Evolutionary conservation across 352 stramenopile species (phyloP), one percentile per base, ranked within the genome.

Genomic region (Phytophthora rubi): DNA sequence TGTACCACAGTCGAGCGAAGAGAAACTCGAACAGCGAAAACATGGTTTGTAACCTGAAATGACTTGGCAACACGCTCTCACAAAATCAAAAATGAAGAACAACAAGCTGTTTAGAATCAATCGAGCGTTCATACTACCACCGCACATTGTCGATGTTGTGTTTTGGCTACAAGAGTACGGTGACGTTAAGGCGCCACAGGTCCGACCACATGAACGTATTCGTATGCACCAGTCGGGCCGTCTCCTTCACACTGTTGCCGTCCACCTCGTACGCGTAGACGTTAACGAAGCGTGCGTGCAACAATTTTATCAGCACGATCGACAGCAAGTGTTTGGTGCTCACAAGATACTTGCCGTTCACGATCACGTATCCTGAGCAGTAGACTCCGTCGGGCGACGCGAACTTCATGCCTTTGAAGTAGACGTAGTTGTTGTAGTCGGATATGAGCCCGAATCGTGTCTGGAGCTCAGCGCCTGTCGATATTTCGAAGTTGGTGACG

Each of bases 371-470:
- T 0, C 73, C 76, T 2, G 62, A 75, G 26, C 66, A 69, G 44
- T 77, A 84, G 39, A 82, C 78, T 1, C 73, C 74, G 44, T 80
- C 76, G 1, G 71, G 53, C 13, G 67, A 77, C 10, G 74, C 74
- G 26, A 77, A 82, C 68, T 82, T 80, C 54, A 82, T 67, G 28
- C 77, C 77, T 52, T 81, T 77, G 48, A 80, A 77, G 48, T 64
- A 73, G 5, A 74, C 59, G 62, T 75, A 79, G 33, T 82, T 79
- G 26, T 70, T 70, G 44, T 76, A 85, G 18, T 77, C 62, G 1
- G 62, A 85, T 7, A 85, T 63, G 18, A 85, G 42, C 0, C 78
- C 78, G 18, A 80, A 68, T 0, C 70, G 59, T 6, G 62, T 73
- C 49, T 71, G 71, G 4, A 78, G 51, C 48, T 69, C 42, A 10